Evolutionary conservation across 2,329 filamentous ascomycete species (phyloP).

Genomic region (Fusarium luffae): DNA sequence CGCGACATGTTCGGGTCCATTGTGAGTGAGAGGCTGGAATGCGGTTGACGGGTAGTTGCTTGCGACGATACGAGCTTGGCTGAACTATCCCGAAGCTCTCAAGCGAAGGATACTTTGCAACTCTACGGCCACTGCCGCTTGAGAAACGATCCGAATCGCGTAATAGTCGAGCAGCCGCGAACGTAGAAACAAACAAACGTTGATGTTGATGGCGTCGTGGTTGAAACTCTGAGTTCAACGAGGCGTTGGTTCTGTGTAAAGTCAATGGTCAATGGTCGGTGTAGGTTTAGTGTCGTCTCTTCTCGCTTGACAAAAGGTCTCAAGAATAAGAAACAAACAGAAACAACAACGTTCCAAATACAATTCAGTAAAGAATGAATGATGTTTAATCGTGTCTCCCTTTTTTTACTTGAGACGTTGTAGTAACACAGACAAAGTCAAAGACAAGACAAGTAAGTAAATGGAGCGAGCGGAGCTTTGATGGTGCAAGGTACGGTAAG

Average conservation of each 20-base stretch:
- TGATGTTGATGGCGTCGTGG: slow-evolving; percentile 17
- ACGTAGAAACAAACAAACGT: slow-evolving; percentile 1
- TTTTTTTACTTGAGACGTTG: slow-evolving; percentile 18
- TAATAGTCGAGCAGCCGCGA: neutral
- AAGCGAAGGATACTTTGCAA: slow-evolving; percentile 15
- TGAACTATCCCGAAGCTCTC: slow-evolving; percentile 14
- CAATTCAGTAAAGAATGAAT: slow-evolving; percentile 19
- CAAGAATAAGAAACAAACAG: slow-evolving; percentile 1
- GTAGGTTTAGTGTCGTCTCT: slow-evolving; percentile 21
- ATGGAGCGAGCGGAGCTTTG: slow-evolving; percentile 38
- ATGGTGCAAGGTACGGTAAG: slow-evolving; percentile 4
- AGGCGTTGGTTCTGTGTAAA: slow-evolving; percentile 14
- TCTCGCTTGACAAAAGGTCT: slow-evolving; percentile 2
- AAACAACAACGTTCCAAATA: slow-evolving; percentile 10
- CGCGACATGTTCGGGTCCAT: slow-evolving; percentile 65
- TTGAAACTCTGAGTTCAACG: slow-evolving; percentile 30
- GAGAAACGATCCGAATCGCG: slow-evolving; percentile 6
- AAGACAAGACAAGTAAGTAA: slow-evolving; percentile 9
- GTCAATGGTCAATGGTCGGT: slow-evolving; percentile 19
- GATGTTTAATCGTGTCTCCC: slow-evolving; percentile 5
- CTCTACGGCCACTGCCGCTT: slow-evolving; percentile 39
- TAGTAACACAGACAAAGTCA: slow-evolving; percentile 8
- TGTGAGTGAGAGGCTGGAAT: slow-evolving; percentile 45
- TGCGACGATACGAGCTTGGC: slow-evolving; percentile 27
- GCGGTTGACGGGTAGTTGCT: slow-evolving; percentile 36